phyloP scores from a whole-genome alignment of 129 eudicot species.

The Flaveria trinervia region DNA sequence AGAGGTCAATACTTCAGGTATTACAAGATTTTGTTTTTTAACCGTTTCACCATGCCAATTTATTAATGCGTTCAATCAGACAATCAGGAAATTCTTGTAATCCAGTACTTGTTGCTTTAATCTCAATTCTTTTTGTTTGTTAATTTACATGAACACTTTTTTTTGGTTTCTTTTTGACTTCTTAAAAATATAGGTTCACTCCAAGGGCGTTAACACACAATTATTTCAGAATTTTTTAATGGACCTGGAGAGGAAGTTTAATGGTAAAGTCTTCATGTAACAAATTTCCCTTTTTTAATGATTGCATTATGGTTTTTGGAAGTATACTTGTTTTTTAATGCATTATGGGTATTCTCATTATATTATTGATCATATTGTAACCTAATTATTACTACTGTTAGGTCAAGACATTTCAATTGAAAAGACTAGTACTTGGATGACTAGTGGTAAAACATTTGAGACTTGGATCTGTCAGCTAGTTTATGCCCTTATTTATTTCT shows the following conservation, averaged over 20 bases:
- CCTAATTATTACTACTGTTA: slow-evolving; percentile 38
- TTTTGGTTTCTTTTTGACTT: neutral
- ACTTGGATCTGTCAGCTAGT: slow-evolving; percentile 90
- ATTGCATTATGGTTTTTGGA: neutral
- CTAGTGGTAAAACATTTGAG: slow-evolving; percentile 74
- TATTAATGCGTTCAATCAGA: neutral
- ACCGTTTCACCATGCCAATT: slow-evolving; percentile 9
- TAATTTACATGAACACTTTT: slow-evolving; percentile 6
- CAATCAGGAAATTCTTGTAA: slow-evolving; percentile 2
- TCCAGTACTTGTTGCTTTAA: slow-evolving; percentile 16
- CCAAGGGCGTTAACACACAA: slow-evolving; percentile 72
- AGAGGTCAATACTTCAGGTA: slow-evolving; percentile 91
- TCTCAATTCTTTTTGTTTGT: neutral
- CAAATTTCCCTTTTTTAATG: neutral
- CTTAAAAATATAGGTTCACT: slow-evolving; percentile 64
- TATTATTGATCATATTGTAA: neutral
- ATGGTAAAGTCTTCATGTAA: slow-evolving; percentile 47
- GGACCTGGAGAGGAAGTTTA: slow-evolving; percentile 65
- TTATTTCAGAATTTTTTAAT: slow-evolving; percentile 53
- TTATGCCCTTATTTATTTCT: slow-evolving; percentile 70
- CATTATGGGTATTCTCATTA: neutral
- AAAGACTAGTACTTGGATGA: slow-evolving; percentile 65
- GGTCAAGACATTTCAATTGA: slow-evolving; percentile 71
- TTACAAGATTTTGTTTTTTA: neutral
- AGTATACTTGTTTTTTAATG: neutral